phyloP scores from a whole-genome alignment of 257 asterid genomes.

The Solanum microdontum region DNA sequence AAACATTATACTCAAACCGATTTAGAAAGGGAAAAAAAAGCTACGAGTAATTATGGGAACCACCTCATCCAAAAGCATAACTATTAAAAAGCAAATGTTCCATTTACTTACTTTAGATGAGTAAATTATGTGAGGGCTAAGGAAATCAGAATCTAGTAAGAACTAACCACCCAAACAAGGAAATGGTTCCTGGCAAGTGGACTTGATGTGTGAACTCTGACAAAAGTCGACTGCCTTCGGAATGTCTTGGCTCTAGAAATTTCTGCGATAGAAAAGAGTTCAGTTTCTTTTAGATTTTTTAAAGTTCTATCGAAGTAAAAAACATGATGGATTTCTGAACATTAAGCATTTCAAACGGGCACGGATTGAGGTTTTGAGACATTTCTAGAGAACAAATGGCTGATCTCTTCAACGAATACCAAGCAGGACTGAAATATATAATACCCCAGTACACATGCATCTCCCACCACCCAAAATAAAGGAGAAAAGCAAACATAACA shows the following conservation, averaged over 20 bases:
- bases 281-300: background rate
- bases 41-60: background rate
- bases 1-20: background rate
- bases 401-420: background rate
- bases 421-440: background rate
- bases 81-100: background rate
- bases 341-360: background rate
- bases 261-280: conserved; percentile 26
- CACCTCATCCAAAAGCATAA: background rate
- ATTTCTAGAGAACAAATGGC: background rate
- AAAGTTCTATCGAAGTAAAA: background rate
- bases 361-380: background rate
- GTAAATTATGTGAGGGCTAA: background rate
- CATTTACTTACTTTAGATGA: background rate
- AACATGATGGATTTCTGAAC: background rate
- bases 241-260: conserved; percentile 64
- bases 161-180: conserved; percentile 80
- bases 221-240: conserved; percentile 81
- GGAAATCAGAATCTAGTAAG: background rate
- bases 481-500: background rate
- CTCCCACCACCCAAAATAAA: background rate
- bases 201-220: conserved; percentile 71
- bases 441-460: background rate
- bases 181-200: conserved; percentile 51
- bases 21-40: background rate